These are phyloP conservation scores for Quambalaria eucalypti DNA, from an alignment of 1,284 basidiomycete genomes.

Conservation along the genomic window DNA sequence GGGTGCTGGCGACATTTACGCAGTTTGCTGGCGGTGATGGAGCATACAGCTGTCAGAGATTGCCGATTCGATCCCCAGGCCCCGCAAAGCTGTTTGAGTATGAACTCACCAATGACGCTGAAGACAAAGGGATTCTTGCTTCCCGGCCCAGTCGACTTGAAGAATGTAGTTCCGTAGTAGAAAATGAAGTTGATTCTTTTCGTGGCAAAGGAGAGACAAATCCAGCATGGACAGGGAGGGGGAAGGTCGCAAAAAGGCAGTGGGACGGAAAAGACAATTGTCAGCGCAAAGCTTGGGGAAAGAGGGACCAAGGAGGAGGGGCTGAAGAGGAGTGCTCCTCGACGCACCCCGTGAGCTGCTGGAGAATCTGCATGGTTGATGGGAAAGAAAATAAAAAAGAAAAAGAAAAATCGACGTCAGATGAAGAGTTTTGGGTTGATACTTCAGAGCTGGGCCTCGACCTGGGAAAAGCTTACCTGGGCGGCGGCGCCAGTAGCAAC, in stretches of 20 bases:
- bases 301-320: too few species aligned
- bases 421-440: slow-evolving; percentile 77
- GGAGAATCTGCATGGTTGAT: too few species aligned
- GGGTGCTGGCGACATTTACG: slow-evolving; percentile 46
- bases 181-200: slow-evolving; percentile 80
- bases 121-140: slow-evolving; percentile 31
- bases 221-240: too few species aligned
- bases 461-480: slow-evolving; percentile 62
- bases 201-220: too few species aligned
- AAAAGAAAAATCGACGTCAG: slow-evolving; percentile 30
- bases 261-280: too few species aligned
- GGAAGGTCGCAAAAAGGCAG: too few species aligned
- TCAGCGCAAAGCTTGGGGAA: too few species aligned
- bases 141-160: slow-evolving; percentile 29
- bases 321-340: too few species aligned
- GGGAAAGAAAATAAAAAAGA: too few species aligned
- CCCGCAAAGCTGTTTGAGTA: too few species aligned
- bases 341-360: too few species aligned
- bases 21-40: slow-evolving; percentile 47
- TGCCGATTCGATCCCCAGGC: background rate
- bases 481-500: too few species aligned
- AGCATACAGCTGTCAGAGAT: slow-evolving; percentile 19
- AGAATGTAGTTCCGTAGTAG: slow-evolving; percentile 50
- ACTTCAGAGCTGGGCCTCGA: slow-evolving; percentile 59
- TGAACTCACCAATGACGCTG: slow-evolving; percentile 42